These are phyloP conservation scores for Neodidymelliopsis sp. DNA, from an alignment of 2,329 filamentous ascomycete species.

Conservation along the genomic window DNA sequence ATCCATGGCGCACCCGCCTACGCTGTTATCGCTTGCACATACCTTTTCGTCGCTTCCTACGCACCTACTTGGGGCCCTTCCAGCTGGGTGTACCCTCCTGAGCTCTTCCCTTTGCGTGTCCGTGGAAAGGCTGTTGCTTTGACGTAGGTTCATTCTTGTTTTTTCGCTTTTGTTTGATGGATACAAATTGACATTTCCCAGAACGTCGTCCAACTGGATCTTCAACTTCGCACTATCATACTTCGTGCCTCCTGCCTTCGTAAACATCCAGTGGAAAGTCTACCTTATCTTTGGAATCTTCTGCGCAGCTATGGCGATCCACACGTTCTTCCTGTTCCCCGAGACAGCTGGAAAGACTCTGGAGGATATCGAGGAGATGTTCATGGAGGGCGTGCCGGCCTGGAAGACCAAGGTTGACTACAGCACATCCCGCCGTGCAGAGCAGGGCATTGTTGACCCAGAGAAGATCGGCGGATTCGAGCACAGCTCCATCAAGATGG, in stretches of 20 bases:
- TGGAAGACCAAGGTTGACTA: slow-evolving; percentile 59
- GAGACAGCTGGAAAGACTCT: slow-evolving; percentile 77
- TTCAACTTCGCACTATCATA: slow-evolving; percentile 64
- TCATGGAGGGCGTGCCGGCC: slow-evolving; percentile 63
- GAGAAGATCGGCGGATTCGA: slow-evolving; percentile 30
- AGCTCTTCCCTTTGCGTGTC: slow-evolving; percentile 68
- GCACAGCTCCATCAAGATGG: slow-evolving; percentile 14
- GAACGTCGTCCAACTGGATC: slow-evolving; percentile 67
- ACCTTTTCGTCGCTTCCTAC: slow-evolving; percentile 75
- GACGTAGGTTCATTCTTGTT: no score
- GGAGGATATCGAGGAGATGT: slow-evolving; percentile 79
- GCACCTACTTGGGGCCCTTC: slow-evolving; percentile 70
- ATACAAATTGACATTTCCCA: no score
- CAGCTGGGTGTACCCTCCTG: slow-evolving; percentile 66
- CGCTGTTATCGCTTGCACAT: slow-evolving; percentile 72
- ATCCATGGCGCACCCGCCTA: slow-evolving; percentile 51
- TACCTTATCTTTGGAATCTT: slow-evolving; percentile 81
- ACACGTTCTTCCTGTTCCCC: slow-evolving; percentile 71
- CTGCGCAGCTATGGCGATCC: slow-evolving; percentile 71
- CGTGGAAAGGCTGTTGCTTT: slow-evolving; percentile 70
- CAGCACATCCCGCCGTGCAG: slow-evolving; percentile 29
- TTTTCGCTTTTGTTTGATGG: no score
- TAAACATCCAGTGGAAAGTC: slow-evolving; percentile 65
- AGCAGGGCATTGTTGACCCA: slow-evolving; percentile 34
- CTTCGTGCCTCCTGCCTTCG: slow-evolving; percentile 66